Evolutionary conservation across 2,329 filamentous ascomycete species (phyloP).

Genomic region (Dactylellina drechsleri): DNA sequence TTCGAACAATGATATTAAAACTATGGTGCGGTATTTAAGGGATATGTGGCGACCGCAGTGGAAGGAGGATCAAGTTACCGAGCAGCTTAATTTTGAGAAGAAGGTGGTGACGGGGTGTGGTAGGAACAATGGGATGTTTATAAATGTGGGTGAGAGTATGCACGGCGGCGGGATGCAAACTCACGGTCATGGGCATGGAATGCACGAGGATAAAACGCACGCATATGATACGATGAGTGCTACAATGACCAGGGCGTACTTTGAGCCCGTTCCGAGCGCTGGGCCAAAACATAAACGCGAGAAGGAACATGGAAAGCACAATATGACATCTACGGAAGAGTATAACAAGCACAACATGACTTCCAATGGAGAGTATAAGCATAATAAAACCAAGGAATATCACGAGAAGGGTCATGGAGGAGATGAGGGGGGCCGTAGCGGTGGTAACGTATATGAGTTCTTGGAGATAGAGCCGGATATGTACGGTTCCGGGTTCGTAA

Average conservation of each 20-base stretch:
- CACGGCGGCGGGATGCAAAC: background rate
- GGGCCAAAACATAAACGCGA: too few relatives aligned
- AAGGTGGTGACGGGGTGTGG: background rate
- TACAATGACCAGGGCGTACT: too few relatives aligned
- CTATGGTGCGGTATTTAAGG: background rate
- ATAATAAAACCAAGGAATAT: background rate
- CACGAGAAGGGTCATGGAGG: background rate
- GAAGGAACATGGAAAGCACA: too few relatives aligned
- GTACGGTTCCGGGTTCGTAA: background rate
- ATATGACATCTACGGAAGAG: too few relatives aligned
- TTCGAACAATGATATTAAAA: background rate
- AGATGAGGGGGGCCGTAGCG: background rate
- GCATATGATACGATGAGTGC: background rate
- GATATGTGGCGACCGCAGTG: constrained; percentile 17
- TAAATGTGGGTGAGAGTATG: background rate
- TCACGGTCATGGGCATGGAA: background rate
- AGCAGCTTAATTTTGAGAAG: background rate
- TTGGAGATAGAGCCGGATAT: background rate
- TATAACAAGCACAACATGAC: too few relatives aligned
- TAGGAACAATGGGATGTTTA: background rate
- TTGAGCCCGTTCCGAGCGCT: too few relatives aligned
- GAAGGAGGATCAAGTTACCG: constrained; percentile 7
- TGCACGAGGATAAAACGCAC: background rate
- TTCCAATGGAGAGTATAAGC: too few relatives aligned
- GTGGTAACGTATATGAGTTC: background rate